A percentile compares a stretch with the other conserved stretches of the same genome.
Evolutionary conservation across 2,329 filamentous ascomycete species (phyloP).

Genomic region (Colletotrichum incanum): DNA sequence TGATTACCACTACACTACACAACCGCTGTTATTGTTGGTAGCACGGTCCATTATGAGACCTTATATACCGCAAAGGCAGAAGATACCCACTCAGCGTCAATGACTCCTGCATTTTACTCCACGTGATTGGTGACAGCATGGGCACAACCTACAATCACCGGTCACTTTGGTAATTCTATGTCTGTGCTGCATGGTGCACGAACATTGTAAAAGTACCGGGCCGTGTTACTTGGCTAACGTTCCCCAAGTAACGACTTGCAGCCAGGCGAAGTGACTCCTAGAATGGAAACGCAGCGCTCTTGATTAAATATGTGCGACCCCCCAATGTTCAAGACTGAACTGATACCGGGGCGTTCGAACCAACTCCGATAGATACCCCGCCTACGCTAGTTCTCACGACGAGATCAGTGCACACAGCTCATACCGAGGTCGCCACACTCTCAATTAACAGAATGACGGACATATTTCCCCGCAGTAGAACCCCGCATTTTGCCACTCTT

Average conservation of each 20-base stretch:
- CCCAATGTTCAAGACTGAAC: neutral
- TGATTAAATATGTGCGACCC: neutral
- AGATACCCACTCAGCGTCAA: neutral
- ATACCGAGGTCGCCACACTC: too few relatives aligned
- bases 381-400: neutral
- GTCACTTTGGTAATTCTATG: too few relatives aligned
- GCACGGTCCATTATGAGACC: fast-evolving
- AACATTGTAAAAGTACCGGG: too few relatives aligned
- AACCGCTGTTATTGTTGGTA: slow-evolving; percentile 1
- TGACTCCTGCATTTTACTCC: neutral
- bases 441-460: too few relatives aligned
- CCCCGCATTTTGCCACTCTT: too few relatives aligned
- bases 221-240: neutral
- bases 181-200: too few relatives aligned
- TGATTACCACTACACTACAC: slow-evolving; percentile 44
- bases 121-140: too few relatives aligned
- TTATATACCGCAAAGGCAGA: neutral
- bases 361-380: slow-evolving; percentile 10
- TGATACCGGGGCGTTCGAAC: neutral
- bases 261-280: neutral
- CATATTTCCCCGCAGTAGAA: too few relatives aligned
- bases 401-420: neutral
- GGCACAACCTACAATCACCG: too few relatives aligned
- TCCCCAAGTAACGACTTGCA: neutral
- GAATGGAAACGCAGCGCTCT: neutral